phyloP scores from a whole-genome alignment of 2,329 filamentous ascomycete genomes.

The Nannizziopsis barbatae region DNA sequence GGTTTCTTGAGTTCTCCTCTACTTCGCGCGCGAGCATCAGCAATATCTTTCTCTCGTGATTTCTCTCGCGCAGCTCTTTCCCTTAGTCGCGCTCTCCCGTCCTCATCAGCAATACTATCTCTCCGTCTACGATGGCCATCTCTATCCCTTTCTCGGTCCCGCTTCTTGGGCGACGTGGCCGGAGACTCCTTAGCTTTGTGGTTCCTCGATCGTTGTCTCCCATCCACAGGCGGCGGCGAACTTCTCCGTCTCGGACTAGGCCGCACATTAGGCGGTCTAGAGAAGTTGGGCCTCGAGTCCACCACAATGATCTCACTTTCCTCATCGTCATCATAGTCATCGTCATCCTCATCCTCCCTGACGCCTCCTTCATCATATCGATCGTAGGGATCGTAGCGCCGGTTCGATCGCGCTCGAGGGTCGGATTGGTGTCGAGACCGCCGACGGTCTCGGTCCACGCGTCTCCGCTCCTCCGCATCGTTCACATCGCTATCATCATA shows the following conservation, averaged over 20 bases:
- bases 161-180: constrained; percentile 28
- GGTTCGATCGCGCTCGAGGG: constrained; percentile 3
- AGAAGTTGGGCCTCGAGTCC: constrained; percentile 23
- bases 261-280: constrained; percentile 21
- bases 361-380: constrained; percentile 1
- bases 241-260: constrained; percentile 14
- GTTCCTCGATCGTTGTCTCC: constrained; percentile 13
- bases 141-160: constrained; percentile 25
- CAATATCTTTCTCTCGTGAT: constrained; percentile 14
- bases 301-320: constrained; percentile 18
- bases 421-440: not conserved
- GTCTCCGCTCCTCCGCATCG: not conserved
- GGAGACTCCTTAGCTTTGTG: constrained; percentile 29
- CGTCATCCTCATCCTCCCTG: not conserved
- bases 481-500: constrained; percentile 2
- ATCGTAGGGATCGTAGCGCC: constrained; percentile 7
- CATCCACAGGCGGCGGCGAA: constrained; percentile 2
- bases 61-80: constrained; percentile 19
- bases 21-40: constrained; percentile 5
- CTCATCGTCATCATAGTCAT: constrained; percentile 14
- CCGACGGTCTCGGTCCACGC: not conserved
- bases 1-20: constrained; percentile 1
- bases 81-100: constrained; percentile 16
- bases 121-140: constrained; percentile 24
- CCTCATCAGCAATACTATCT: constrained; percentile 22